Evolutionary conservation across 2,329 filamentous ascomycete species (phyloP).

Genomic region (Didymella sp.): DNA sequence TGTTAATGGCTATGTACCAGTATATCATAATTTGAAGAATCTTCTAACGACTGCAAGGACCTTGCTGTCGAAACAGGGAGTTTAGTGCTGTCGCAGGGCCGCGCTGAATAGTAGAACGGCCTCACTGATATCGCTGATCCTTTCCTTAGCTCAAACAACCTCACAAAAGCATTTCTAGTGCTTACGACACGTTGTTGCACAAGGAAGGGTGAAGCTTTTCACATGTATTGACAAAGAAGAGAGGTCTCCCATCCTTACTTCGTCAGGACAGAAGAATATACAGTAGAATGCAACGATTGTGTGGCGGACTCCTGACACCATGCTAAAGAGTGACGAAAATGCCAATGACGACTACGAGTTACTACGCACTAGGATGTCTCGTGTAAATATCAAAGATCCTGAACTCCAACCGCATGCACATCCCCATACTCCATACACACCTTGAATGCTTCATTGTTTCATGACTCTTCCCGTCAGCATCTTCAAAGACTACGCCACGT

Average conservation of each 20-base stretch:
- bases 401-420: constrained; percentile 4
- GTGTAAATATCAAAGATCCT: background rate
- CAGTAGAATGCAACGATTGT: background rate
- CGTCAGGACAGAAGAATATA: background rate
- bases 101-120: no score
- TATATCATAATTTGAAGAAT: no score
- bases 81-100: no score
- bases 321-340: constrained; percentile 4
- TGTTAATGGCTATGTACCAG: no score
- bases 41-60: no score
- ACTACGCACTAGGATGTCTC: background rate
- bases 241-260: background rate
- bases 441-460: no score
- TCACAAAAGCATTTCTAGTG: background rate
- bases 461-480: no score
- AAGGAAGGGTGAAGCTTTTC: background rate
- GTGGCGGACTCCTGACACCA: constrained; percentile 1
- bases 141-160: no score
- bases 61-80: no score
- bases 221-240: no score
- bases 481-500: constrained; percentile 40
- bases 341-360: background rate
- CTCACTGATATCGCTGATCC: no score
- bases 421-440: background rate
- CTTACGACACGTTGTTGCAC: background rate